A percentile compares a stretch with the other conserved stretches of the same genome.
phyloP scores from a whole-genome alignment of 208 protist genomes.

The Crithidia expoeki region DNA sequence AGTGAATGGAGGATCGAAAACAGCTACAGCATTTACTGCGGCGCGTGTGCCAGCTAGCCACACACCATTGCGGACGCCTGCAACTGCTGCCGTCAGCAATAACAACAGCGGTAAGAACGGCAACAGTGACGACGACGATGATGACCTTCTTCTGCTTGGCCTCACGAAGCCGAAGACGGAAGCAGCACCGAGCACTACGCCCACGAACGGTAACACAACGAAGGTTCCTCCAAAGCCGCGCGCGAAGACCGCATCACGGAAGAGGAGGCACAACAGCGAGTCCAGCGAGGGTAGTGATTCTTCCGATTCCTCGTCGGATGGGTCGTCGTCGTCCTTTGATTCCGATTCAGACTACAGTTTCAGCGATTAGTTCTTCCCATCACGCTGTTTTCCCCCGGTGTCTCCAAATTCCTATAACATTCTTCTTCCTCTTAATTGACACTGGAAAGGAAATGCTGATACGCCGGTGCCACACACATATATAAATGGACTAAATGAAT shows the following conservation, averaged over 20 bases:
- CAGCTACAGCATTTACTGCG: background rate
- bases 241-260: conserved; percentile 10
- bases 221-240: conserved; percentile 15
- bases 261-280: conserved; percentile 11
- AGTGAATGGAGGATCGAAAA: background rate
- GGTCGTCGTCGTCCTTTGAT: conserved; percentile 28
- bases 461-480: too few species aligned
- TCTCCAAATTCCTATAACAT: too few species aligned
- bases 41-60: too few species aligned
- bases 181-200: background rate
- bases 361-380: conserved; percentile 38
- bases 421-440: too few species aligned
- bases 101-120: too few species aligned
- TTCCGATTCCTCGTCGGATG: conserved; percentile 13
- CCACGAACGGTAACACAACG: background rate
- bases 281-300: conserved; percentile 25
- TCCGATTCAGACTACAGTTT: conserved; percentile 54
- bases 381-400: too few species aligned
- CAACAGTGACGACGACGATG: conserved; percentile 39
- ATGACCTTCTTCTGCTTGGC: conserved; percentile 40
- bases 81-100: too few species aligned
- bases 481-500: too few species aligned
- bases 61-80: too few species aligned
- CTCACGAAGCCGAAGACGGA: conserved; percentile 16
- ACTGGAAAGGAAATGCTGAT: too few species aligned